Percentiles rank a stretch among this genome's conserved stretches.
Conservation (phyloP, 1,139 yeast species). For the Arxiozyma heterogenica region DNA sequence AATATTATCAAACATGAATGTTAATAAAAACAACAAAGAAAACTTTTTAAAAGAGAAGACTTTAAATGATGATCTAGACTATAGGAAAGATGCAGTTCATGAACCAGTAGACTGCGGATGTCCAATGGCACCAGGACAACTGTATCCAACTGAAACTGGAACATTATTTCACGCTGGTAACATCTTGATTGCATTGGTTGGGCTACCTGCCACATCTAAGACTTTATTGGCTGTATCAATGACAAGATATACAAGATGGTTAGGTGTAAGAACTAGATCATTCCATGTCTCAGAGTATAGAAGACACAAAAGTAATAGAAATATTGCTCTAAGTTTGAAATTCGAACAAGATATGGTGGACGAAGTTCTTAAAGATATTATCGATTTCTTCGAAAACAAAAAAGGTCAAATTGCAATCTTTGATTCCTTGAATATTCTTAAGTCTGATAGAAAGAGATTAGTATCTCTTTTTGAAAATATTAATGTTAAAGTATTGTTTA, state of each 20-base stretch:
- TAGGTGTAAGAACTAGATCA: constrained; percentile 86
- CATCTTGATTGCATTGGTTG: constrained; percentile 79
- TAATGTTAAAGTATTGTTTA: constrained; percentile 71
- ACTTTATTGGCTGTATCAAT: constrained; percentile 87
- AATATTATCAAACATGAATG: neutral
- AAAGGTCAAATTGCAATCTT: constrained; percentile 91
- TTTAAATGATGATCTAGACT: neutral
- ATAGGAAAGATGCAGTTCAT: constrained; percentile 25
- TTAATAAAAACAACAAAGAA: neutral
- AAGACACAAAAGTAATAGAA: constrained; percentile 29
- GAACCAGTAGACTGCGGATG: constrained; percentile 27
- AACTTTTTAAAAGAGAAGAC: neutral
- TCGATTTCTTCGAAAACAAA: constrained; percentile 59
- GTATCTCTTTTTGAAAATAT: constrained; percentile 44
- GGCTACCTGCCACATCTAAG: constrained; percentile 94
- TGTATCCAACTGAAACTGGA: constrained; percentile 85
- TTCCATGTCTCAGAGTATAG: constrained; percentile 92
- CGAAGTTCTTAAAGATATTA: constrained; percentile 62
- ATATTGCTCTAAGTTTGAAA: constrained; percentile 43
- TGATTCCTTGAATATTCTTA: constrained; percentile 87
- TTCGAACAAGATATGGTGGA: constrained; percentile 53
- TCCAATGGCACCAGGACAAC: constrained; percentile 66
- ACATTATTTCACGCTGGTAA: constrained; percentile 92
- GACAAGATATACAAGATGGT: constrained; percentile 86
- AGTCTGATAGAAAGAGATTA: constrained; percentile 54